Evolutionary conservation across 2,329 filamentous ascomycete species (phyloP).

Genomic region (Sarocladiaceae sp.): DNA sequence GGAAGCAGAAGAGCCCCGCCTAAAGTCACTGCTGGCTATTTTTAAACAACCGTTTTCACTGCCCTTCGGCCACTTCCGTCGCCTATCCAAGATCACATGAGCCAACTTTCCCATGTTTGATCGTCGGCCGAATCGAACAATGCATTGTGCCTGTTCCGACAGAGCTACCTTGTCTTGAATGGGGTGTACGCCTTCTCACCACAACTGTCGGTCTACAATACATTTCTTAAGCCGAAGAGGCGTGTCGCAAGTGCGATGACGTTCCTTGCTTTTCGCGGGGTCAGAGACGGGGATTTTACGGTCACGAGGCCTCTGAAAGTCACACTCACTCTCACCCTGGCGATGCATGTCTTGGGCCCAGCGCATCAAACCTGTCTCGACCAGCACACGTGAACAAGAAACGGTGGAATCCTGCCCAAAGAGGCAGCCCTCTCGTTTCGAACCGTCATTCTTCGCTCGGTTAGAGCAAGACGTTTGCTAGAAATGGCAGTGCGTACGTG

Average conservation of each 20-base stretch:
- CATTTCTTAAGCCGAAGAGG: background rate
- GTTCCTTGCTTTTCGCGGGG: background rate
- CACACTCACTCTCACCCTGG: background rate
- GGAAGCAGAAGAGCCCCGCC: background rate
- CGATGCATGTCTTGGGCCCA: background rate
- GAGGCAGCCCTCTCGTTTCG: background rate
- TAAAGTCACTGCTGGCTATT: background rate
- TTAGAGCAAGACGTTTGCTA: background rate
- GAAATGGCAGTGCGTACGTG: background rate
- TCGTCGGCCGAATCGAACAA: background rate
- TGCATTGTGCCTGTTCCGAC: background rate
- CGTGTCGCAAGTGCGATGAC: conserved; percentile 1
- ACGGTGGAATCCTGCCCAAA: background rate
- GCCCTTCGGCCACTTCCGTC: background rate
- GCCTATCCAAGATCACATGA: background rate
- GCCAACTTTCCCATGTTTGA: background rate
- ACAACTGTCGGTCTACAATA: background rate
- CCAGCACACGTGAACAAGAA: background rate
- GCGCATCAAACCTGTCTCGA: background rate
- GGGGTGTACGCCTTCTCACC: too few relatives aligned
- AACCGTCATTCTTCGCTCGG: background rate
- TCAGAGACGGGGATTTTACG: background rate
- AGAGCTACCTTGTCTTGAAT: too few relatives aligned
- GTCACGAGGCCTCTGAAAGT: conserved; percentile 4
- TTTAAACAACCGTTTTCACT: background rate